Evolutionary conservation across 1,284 basidiomycete genomes (phyloP).

Genomic region (Rhodotorula sp.): DNA sequence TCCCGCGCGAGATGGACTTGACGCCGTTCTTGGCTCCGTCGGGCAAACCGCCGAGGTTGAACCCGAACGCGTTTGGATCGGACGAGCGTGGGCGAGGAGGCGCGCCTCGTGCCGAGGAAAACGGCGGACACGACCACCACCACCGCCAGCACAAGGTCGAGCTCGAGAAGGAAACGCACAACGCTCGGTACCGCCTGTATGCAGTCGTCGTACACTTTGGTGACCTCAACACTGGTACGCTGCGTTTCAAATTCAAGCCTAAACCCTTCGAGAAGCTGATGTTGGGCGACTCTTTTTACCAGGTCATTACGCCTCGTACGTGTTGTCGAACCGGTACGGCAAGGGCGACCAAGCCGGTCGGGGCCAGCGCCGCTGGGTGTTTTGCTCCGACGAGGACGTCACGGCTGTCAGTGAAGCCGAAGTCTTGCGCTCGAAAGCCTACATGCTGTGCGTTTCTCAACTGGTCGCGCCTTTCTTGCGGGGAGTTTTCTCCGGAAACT

Average conservation of each 20-base stretch:
- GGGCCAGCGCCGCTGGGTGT: slow-evolving; percentile 72
- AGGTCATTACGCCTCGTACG: slow-evolving; percentile 36
- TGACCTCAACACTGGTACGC: slow-evolving; percentile 69
- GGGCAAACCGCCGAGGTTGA: slow-evolving; percentile 30
- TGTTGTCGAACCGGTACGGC: slow-evolving; percentile 36
- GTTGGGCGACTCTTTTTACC: not conserved
- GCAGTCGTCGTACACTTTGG: slow-evolving; percentile 89
- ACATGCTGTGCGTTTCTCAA: slow-evolving; percentile 59
- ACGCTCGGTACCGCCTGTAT: slow-evolving; percentile 46
- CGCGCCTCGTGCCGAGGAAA: slow-evolving; percentile 29
- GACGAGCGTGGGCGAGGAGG: slow-evolving; percentile 51
- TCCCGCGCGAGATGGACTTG: slow-evolving; percentile 80
- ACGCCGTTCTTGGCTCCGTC: slow-evolving; percentile 77
- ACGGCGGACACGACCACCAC: too few relatives aligned
- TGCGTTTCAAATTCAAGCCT: slow-evolving; percentile 58
- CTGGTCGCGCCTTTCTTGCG: not conserved
- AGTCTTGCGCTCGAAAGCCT: slow-evolving; percentile 83
- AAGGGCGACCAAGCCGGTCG: slow-evolving; percentile 29
- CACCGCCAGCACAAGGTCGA: slow-evolving; percentile 24
- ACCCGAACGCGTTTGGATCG: slow-evolving; percentile 10
- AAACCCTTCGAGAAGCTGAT: not conserved
- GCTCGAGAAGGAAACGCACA: slow-evolving; percentile 48
- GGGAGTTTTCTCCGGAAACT: not conserved
- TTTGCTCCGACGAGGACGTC: slow-evolving; percentile 75
- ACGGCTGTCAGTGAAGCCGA: slow-evolving; percentile 76